Evolutionary conservation across 768 basidiomycete species (phyloP), one percentile per base, ranked within the genome.

Genomic region (Suillus subalutaceus): DNA sequence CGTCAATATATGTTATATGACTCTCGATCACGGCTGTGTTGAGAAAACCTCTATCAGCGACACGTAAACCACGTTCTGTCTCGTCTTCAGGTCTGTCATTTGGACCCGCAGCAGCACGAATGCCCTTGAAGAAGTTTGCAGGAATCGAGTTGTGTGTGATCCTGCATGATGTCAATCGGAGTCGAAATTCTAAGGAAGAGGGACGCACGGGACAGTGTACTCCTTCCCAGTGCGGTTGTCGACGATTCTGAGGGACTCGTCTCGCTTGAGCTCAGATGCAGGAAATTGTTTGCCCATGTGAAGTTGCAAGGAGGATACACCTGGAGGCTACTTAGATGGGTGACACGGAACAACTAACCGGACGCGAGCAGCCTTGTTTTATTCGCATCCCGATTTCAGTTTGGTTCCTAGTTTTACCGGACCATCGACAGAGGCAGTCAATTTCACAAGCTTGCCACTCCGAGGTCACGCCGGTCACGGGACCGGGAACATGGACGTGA

Each of bases 1-100:
- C 95, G 73, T 97, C 94, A 68, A 97, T 97, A 70, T 89, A 96
- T 0, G 94, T 96, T 71, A 97, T 96, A 71, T 85, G 78, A 69
- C 91, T 93, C 69, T 87, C 80, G 65, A 93, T 84, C 62, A 93
- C 91, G 56, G 92, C 91, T 7, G 92, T 94, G 68, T 94, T 93
- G 75, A 93, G 74, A 77, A 92, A 95, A 16, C 91, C 93, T 77
- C 86, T 88, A 79, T 94, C 93, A 32, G 86, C 79, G 20, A 95
- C 87, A 40, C 93, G 87, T 26, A 96, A 79, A 0, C 94, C 94
- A 66, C 89, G 91, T 77, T 90, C 85, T 0, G 91, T 90, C 79
- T 94, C 92, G 76, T 94, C 90, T 83, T 95, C 93, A 66, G 86
- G 85, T 40, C 90, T 82, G 75, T 93, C 91, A 1, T 84, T 85